Evolutionary conservation across 140 eudicot species (phyloP).

Genomic region (Flaveria floridana): DNA sequence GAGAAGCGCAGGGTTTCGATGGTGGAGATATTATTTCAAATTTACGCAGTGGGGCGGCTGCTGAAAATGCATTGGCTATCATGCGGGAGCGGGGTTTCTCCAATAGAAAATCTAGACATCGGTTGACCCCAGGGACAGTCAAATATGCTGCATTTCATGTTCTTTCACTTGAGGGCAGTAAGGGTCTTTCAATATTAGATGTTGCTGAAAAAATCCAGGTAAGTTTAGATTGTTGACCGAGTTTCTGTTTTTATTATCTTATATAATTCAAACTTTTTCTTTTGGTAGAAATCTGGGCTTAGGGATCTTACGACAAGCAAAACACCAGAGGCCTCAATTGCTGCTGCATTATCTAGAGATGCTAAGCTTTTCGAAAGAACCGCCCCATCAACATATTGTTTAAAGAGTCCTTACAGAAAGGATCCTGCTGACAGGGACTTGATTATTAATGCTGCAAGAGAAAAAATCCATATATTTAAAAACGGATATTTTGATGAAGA

Average conservation of each 20-base stretch:
- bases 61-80: conserved; percentile 72
- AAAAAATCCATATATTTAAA: conserved; percentile 63
- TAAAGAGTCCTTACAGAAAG: conserved; percentile 72
- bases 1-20: conserved; percentile 60
- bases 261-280: neutral
- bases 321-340: conserved; percentile 95
- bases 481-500: conserved; percentile 67
- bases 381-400: conserved; percentile 95
- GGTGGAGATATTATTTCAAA: conserved; percentile 62
- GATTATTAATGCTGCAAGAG: conserved; percentile 65
- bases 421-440: conserved; percentile 74
- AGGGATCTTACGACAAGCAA: conserved; percentile 91
- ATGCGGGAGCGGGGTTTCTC: conserved; percentile 89
- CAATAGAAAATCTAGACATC: conserved; percentile 82
- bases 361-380: conserved; percentile 91
- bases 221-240: neutral
- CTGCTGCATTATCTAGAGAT: conserved; percentile 95
- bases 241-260: neutral
- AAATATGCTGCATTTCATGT: conserved; percentile 92
- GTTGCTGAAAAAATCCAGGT: conserved; percentile 93
- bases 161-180: conserved; percentile 84
- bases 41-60: conserved; percentile 81
- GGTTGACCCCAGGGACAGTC: conserved; percentile 95
- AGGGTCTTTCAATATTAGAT: conserved; percentile 74
- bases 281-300: conserved; percentile 72